phyloP scores from a whole-genome alignment of 139 green algal genomes.

The Micractinium conductrix region DNA sequence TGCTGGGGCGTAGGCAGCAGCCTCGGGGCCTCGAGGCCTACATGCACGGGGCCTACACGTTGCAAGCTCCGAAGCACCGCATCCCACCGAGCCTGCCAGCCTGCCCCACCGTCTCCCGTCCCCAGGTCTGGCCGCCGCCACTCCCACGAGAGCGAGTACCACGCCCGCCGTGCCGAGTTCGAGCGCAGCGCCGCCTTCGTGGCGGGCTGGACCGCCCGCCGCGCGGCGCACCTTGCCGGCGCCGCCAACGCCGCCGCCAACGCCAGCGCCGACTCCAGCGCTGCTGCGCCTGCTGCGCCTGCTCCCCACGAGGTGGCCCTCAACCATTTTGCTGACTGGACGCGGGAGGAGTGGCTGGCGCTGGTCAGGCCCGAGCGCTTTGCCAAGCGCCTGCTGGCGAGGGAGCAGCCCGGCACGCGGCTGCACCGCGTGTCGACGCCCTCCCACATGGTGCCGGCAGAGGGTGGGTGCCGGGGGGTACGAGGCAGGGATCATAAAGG shows the following conservation, averaged over 20 bases:
- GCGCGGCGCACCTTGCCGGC: neutral
- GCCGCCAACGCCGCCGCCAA: neutral
- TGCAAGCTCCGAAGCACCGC: too few species aligned
- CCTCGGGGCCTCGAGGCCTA: too few species aligned
- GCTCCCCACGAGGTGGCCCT: slow-evolving; percentile 40
- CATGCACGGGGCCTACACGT: too few species aligned
- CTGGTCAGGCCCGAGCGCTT: slow-evolving; percentile 39
- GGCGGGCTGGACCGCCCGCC: slow-evolving; percentile 15
- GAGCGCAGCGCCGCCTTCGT: slow-evolving; percentile 41
- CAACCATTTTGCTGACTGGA: slow-evolving; percentile 66
- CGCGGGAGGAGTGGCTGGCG: slow-evolving; percentile 49
- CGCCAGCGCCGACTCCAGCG: neutral
- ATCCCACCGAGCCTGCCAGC: neutral
- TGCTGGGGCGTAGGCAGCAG: too few species aligned
- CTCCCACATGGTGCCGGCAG: slow-evolving; percentile 29
- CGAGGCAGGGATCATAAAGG: too few species aligned
- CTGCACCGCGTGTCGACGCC: slow-evolving; percentile 18
- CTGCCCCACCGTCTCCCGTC: neutral
- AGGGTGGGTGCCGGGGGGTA: too few species aligned
- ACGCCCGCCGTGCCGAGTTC: slow-evolving; percentile 36
- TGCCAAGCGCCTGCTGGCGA: slow-evolving; percentile 11
- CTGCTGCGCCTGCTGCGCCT: neutral
- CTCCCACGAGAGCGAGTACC: slow-evolving; percentile 47
- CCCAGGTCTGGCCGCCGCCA: slow-evolving; percentile 51
- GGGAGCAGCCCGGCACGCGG: neutral